A percentile compares a stretch with the other conserved stretches of the same genome.
These are phyloP conservation scores for Diplosphaera chodatii DNA, from an alignment of 139 green algal genomes.

Conservation along the genomic window DNA sequence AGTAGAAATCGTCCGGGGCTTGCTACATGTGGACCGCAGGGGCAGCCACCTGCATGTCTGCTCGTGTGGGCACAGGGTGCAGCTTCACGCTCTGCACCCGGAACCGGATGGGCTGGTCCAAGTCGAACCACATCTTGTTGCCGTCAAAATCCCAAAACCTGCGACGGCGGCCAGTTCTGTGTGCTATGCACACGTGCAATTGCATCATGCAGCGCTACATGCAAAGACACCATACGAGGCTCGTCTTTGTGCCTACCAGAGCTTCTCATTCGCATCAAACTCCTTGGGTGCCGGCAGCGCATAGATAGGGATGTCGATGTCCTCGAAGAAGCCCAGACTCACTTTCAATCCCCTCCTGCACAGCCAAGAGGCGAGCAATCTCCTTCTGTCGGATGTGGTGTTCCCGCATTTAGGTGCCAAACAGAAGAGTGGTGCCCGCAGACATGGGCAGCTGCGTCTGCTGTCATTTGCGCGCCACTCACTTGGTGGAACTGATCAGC, in stretches of 20 bases:
- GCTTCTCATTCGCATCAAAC: not conserved
- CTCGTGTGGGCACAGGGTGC: constrained; percentile 17
- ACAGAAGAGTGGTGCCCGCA: no score
- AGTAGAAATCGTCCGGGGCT: no score
- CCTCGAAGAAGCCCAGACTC: constrained; percentile 84
- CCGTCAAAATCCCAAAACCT: constrained; percentile 73
- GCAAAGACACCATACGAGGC: no score
- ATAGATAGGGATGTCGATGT: constrained; percentile 76
- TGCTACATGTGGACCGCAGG: no score
- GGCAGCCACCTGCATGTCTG: not conserved
- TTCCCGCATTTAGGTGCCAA: no score
- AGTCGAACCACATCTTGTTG: constrained; percentile 76
- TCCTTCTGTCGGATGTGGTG: no score
- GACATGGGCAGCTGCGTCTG: no score
- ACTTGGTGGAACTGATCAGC: constrained; percentile 54
- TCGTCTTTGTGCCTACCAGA: not conserved
- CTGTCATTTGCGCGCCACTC: no score
- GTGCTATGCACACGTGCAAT: no score
- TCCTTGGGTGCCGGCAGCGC: constrained; percentile 51
- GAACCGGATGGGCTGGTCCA: constrained; percentile 29
- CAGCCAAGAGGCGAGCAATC: not conserved
- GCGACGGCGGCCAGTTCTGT: no score
- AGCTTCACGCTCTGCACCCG: not conserved
- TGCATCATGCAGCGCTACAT: no score
- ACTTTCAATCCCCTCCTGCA: constrained; percentile 59